Base-by-base conservation (phyloP, 306 rosid species). In the Coriaria nepalensis region DNA sequence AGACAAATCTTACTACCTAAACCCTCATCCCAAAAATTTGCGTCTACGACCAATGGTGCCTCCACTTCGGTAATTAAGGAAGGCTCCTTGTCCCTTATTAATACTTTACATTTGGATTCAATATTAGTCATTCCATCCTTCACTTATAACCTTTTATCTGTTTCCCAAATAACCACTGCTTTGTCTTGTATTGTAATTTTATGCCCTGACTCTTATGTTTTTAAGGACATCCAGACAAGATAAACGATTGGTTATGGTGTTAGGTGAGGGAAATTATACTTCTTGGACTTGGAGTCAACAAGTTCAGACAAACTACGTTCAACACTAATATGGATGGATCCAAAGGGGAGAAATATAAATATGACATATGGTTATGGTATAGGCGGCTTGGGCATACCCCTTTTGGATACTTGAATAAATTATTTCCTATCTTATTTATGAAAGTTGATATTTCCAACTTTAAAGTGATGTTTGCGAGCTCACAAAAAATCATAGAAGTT, bases 121-220 rank as follows among this genome's bases (percentile, higher is more conserved):
- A 0, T 50, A 7, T 50, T 35, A 11, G 42, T 11, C 11, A 9
- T 11, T 36, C 42, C 42, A 35, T 50, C 29, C 8, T 50, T 50
- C 5, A 9, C 35, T 11, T 50, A 50, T 10, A 50, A 11, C 42
- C 7, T 35, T 5, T 46, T 13, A 4, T 13, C 12, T 13, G 0
- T 46, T 46, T 46, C 4, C 20, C 34, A 46, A 46, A 13, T 50
- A 50, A 50, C 55, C 55, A 50, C 20, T 10, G 12, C 55, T n/a
- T 50, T 50, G 13, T 50, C 42, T 50, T 50, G 41, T 35, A 8
- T 50, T 35, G 41, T 50, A 50, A 50, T 36, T 35, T 50, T 50
- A 12, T 50, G 1, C 20, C 55, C 33, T 34, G 41, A 50, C n/a
- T 50, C 36, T 34, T 50, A 20, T 36, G 42, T 45, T 7, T 50